These are phyloP conservation scores for Teratosphaeria pseudoeucalypti DNA, from an alignment of 2,329 filamentous ascomycete genomes.

Conservation along the genomic window DNA sequence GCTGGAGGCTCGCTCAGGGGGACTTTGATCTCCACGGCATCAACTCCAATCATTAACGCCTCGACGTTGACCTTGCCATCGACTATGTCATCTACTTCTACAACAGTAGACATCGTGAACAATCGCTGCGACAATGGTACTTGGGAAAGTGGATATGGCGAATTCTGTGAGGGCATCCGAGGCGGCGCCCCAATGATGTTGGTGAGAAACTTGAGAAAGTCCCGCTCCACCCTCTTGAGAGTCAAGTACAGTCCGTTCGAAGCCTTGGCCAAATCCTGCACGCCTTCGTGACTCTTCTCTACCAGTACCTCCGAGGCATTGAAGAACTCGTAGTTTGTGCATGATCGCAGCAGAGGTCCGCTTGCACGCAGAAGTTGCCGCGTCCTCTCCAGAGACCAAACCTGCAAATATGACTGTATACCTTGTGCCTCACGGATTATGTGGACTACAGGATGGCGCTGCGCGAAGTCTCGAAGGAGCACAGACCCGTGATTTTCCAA, in stretches of 20 bases:
- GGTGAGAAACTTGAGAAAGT: conserved; percentile 59
- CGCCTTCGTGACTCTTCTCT: conserved; percentile 16
- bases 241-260: conserved; percentile 50
- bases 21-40: conserved; percentile 50
- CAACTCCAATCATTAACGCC: conserved; percentile 54
- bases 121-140: conserved; percentile 49
- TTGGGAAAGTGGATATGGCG: conserved; percentile 54
- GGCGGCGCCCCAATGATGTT: conserved; percentile 46
- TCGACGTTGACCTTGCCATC: conserved; percentile 49
- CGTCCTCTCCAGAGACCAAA: conserved; percentile 46
- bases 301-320: conserved; percentile 50
- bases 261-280: conserved; percentile 14
- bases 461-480: conserved; percentile 51
- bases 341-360: conserved; percentile 50
- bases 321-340: conserved; percentile 67
- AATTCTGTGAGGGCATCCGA: conserved; percentile 47
- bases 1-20: neutral
- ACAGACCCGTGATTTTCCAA: conserved; percentile 54
- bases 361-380: conserved; percentile 49
- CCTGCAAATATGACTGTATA: conserved; percentile 51
- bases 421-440: conserved; percentile 55
- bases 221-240: conserved; percentile 56
- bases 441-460: conserved; percentile 60
- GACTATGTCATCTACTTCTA: conserved; percentile 49
- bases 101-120: conserved; percentile 58